Evolutionary conservation across 2,329 filamentous ascomycete genomes (phyloP).

Genomic region (Trichoderma arundinaceum): DNA sequence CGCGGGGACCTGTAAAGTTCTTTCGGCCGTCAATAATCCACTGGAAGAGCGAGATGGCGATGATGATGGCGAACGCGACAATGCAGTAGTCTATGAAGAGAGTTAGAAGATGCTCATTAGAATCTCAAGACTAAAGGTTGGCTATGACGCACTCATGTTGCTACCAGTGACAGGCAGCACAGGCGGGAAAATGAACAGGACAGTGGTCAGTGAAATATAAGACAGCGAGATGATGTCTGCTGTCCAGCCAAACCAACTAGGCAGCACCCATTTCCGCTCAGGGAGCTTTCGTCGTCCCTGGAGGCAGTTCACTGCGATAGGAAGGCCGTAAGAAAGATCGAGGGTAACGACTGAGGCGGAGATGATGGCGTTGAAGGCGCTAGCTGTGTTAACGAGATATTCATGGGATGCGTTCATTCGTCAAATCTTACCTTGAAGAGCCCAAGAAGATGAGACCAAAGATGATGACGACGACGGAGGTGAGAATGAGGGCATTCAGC

Average conservation of each 20-base stretch:
- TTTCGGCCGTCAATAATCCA: conserved; percentile 56
- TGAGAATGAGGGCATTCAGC: conserved; percentile 68
- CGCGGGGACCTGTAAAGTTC: conserved; percentile 47
- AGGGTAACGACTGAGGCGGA: conserved; percentile 74
- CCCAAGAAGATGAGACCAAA: conserved; percentile 75
- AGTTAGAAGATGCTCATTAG: not conserved
- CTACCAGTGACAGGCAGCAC: conserved; percentile 65
- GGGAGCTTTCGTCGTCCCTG: conserved; percentile 69
- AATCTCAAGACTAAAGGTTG: too few species aligned
- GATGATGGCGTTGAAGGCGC: conserved; percentile 74
- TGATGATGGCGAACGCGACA: conserved; percentile 53
- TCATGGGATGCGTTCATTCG: too few species aligned
- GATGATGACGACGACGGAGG: conserved; percentile 64
- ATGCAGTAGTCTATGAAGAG: conserved; percentile 48
- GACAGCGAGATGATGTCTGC: conserved; percentile 55
- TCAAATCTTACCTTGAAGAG: conserved; percentile 48
- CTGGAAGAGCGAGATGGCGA: conserved; percentile 49
- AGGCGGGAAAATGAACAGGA: conserved; percentile 75
- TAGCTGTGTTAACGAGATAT: not conserved
- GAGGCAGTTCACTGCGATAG: conserved; percentile 70
- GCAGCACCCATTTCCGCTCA: conserved; percentile 47
- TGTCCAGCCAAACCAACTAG: conserved; percentile 46
- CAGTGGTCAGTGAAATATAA: conserved; percentile 70
- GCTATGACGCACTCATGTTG: conserved; percentile 62
- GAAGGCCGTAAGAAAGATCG: conserved; percentile 75